Evolutionary conservation across 169 alveolate genomes (phyloP), one percentile per base, ranked within the genome.

Genomic region (Eimeria necatrix): DNA sequence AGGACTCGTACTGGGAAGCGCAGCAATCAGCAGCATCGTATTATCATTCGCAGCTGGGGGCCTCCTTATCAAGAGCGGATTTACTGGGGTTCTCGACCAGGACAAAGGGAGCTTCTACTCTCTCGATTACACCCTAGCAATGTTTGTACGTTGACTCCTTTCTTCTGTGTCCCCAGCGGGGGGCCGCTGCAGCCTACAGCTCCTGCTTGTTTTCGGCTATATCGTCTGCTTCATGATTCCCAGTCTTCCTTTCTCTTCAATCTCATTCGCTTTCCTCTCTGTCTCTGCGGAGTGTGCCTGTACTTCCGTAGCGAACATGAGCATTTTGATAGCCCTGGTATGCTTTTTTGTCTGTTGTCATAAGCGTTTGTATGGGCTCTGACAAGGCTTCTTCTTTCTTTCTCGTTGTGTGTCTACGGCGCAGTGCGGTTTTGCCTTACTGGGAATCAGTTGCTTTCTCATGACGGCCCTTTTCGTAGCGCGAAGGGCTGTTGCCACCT

Each of bases 51-150:
- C 78, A 61, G 91, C 91, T 22, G 95, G 91, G 22, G 95, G 84
- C 22, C n/a, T 20, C n/a, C 91, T 91, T 46, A 64, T 91, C 78
- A 56, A 41, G 64, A 78, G 56, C 24, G 95, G 91, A 59, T 84
- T 91, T 24, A 18, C 68, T 20, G 95, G 91, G 9, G 91, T 91
- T 3, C 73, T 91, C 71, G 91, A 78, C 59, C 90, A 70, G 49
- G 95, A 91, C 84, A 91, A 91, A 26, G 95, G 95, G 48, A 76
- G 51, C 91, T 76, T 91, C 91, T 91, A 59, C 84, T 56, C 95
- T n/a, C 84, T 91, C 68, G 95, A 91, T 59, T 91, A 91, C 84
- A n/a, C 95, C 46, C 56, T 70, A 53, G 91, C 91, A 18, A 84
- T 91, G 91, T 48, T 91, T 74, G 95, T 91, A 24, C 9, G 95